A percentile compares a stretch with the other conserved stretches of the same genome.
Evolutionary conservation across 805 yeast genomes (phyloP).

Genomic region (Clavispora santaluciae): DNA sequence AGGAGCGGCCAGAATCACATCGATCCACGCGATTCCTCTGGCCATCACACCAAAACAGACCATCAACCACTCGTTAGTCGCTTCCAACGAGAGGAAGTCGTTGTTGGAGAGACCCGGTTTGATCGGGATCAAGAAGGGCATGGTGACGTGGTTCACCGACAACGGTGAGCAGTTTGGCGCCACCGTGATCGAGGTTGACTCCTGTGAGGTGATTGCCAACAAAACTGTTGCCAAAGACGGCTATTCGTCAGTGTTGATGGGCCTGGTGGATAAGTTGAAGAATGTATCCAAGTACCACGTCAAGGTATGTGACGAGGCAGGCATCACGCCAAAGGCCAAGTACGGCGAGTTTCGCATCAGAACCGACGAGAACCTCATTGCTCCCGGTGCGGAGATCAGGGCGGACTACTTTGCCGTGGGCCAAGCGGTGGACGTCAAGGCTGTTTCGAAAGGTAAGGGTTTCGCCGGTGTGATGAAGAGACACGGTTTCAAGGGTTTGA

Average conservation of each 20-base stretch:
- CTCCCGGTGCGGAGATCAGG: constrained; percentile 69
- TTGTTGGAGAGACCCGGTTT: constrained; percentile 78
- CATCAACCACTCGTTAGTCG: constrained; percentile 62
- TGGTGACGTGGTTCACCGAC: constrained; percentile 77
- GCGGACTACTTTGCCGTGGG: constrained; percentile 86
- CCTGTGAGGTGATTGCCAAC: constrained; percentile 77
- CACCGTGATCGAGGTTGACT: constrained; percentile 81
- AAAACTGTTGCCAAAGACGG: constrained; percentile 74
- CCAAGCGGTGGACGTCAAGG: constrained; percentile 76
- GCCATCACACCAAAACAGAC: constrained; percentile 44
- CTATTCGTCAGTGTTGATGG: constrained; percentile 80
- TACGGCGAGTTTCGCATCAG: constrained; percentile 78
- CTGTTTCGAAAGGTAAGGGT: constrained; percentile 89
- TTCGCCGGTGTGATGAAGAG: constrained; percentile 98
- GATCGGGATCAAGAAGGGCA: constrained; percentile 80
- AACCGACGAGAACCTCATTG: constrained; percentile 58
- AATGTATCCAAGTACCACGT: constrained; percentile 56
- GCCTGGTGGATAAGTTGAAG: constrained; percentile 67
- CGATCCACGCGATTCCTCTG: constrained; percentile 49
- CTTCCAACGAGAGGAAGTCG: constrained; percentile 66
- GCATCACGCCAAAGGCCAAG: constrained; percentile 76
- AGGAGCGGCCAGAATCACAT: constrained; percentile 41
- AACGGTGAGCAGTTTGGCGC: constrained; percentile 73
- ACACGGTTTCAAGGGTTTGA: constrained; percentile 82
- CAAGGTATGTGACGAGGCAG: constrained; percentile 73